phyloP scores from a whole-genome alignment of 805 yeast species.

The Starmerella scarabaei region DNA sequence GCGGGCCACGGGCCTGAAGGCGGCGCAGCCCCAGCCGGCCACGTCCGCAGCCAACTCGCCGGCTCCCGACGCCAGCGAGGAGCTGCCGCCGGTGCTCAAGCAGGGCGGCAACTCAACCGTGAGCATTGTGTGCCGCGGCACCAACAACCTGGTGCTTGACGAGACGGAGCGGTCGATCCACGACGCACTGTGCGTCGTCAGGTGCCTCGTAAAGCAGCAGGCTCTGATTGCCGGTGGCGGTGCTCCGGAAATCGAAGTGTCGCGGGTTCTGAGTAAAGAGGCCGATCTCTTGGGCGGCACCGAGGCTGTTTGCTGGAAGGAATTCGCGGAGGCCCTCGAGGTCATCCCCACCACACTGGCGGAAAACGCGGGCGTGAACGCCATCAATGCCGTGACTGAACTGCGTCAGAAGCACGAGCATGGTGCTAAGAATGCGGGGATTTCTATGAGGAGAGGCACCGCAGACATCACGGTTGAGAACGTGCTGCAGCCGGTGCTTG shows the following conservation, averaged over 20 bases:
- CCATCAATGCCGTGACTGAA: conserved; percentile 84
- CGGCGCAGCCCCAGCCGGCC: conserved; percentile 39
- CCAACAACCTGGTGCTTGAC: conserved; percentile 77
- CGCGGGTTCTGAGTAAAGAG: conserved; percentile 60
- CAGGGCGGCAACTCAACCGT: conserved; percentile 12
- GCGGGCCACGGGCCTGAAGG: conserved; percentile 53
- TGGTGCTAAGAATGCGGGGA: conserved; percentile 91
- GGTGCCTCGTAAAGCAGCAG: conserved; percentile 76
- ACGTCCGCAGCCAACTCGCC: conserved; percentile 3
- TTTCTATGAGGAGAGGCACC: conserved; percentile 85
- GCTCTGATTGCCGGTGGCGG: conserved; percentile 98
- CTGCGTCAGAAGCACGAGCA: conserved; percentile 78
- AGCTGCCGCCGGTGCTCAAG: conserved; percentile 23
- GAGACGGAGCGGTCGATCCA: conserved; percentile 96
- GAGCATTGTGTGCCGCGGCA: conserved; percentile 88
- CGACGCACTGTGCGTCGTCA: conserved; percentile 88
- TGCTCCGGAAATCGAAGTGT: conserved; percentile 88
- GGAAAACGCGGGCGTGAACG: conserved; percentile 87
- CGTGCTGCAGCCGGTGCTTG: conserved; percentile 91
- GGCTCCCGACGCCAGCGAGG: conserved; percentile 16
- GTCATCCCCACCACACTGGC: conserved; percentile 89
- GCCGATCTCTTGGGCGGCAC: conserved; percentile 60
- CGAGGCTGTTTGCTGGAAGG: conserved; percentile 82
- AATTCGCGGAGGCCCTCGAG: conserved; percentile 83
- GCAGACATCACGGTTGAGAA: conserved; percentile 89